Evolutionary conservation across 2,329 filamentous ascomycete genomes (phyloP), one percentile per base, ranked within the genome.

Genomic region (Penicillium verrucosum): DNA sequence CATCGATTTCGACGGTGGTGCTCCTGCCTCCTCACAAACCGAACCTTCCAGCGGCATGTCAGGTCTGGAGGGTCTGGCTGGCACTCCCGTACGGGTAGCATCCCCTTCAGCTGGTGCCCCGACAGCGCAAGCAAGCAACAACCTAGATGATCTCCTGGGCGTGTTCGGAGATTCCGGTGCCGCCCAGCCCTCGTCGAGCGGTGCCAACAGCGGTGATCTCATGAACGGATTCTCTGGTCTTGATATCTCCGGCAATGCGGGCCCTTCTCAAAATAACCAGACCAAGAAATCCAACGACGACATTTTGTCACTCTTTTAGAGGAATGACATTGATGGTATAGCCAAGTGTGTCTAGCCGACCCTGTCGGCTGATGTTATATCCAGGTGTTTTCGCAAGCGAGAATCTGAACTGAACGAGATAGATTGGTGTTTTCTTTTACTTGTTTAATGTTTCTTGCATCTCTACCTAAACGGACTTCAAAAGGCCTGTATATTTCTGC

Each of bases 1-100:
- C 68, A 96, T 96, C 68, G 92, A 96, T 74, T 96, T 96, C 70
- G 94, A 97, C 69, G 94, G 93, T 27, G 89, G 90, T 3, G 92
- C 89, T 3, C 93, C 93, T 3, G 93, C 94, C n/a, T 93, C 90
- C 12, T 82, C 90, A 50, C 89, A 92, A 63, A 83, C 84, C 54
- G 80, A 85, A 60, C 82, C 85, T 16, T 66, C 73, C 75, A 73
- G 73, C 57, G 87, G 86, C 55, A 79, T 90, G 71, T 90, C 89
- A 59, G 87, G 88, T 48, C 73, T 81, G 3, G 78, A 81, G 67
- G 78, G 78, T 18, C 68, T 81, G 36, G 85, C 84, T 3, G 85
- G 85, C 16, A 79, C 81, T 23, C 80, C 83, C n/a, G 74, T 81
- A 23, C 76, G 80, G 45, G 75, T 78, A 59, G 73, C 66, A 59